Evolutionary conservation across 164 flowering plant genomes (phyloP), one percentile per base, ranked within the genome.

Genomic region (Nelumbo lutea): DNA sequence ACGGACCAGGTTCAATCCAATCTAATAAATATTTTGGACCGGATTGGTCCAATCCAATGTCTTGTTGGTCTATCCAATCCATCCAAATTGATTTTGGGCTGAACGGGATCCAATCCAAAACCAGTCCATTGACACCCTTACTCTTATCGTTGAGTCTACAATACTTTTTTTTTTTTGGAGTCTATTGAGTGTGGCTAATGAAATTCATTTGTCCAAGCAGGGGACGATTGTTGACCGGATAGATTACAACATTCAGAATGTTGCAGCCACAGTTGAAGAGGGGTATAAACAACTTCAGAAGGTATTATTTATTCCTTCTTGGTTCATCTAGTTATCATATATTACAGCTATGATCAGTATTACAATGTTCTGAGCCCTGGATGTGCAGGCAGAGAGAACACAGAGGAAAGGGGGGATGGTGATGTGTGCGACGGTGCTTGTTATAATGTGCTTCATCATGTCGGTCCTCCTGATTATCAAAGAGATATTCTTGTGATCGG

Each of bases 151-250:
- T 27, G 27, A 0, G 27, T 27, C 27, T 27, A 27, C 27, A 27
- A 27, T 27, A 27, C 0, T 27, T 27, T 27, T 27, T 27, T 27
- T 27, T 27, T 27, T 27, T 27, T 27, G 27, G 27, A 27, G 27
- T 27, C 27, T 27, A 27, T 27, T 27, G 27, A 27, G 27, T 27
- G 44, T 51, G 8, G 64, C 53, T 76, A 42, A 74, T 57, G 66
- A 13, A 59, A 48, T 40, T 68, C 13, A 42, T 67, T 58, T 76
- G 50, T 65, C 11, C 55, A n/a, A 52, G 46, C 86, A 96, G 99
- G 99, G 99, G 5, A 90, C 99, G 1, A 93, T 96, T 52, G 90
- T 96, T 69, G 99, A 96, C 74, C 81, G 99, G 71, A 91, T 96
- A 77, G 99, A 96, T 79, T 85, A 92, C 88, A 93, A 96, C 75